Base-by-base conservation (phyloP, 148 eudicot species). In the Fagopyrum tataricum region DNA sequence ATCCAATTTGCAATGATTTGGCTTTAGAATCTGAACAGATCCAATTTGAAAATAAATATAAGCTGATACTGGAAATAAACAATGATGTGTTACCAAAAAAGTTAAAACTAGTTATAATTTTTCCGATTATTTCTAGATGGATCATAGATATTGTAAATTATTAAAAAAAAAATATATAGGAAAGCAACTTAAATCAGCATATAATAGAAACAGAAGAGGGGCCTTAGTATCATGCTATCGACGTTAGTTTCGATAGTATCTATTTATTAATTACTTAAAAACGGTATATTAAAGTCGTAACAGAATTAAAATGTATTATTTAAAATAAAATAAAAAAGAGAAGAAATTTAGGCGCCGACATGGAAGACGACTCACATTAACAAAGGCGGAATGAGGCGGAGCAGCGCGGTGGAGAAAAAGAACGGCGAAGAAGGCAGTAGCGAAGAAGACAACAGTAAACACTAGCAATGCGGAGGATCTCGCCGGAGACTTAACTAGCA, bases 361-460 rank as follows among this genome's bases (percentile, higher is more conserved):
- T 15, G 15, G 23, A 31, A 43, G 47, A 70, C 31, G 11, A 61
- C 67, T 61, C 41, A 61, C 67, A 61, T 41, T 24, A 39, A 46
- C 8, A 17, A 44, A 47, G 20, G n/a, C 40, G 61, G 66, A 73
- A 24, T 40, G 6, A 7, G 47, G 24, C 7, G 23, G 4, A n/a
- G 20, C 89, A 55, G 78, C 61, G 67, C 76, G 68, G 55, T 76
- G 61, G 26, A 87, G 86, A 64, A 82, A 77, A 75, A 76, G 83
- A 55, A 83, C 73, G 75, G 85, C 80, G 39, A 84, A 44, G 42
- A 89, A 73, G 44, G 79, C 83, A 72, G 85, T 84, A 52, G 75
- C 68, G 64, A 85, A 64, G 49, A 89, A 72, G 59, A 84, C 59
- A 71, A 79, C 40, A 43, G 80, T 42, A 46, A 84, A 76, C 81